Evolutionary conservation across 345 rosid genomes (phyloP), one percentile per base, ranked within the genome.

Genomic region (Stellera chamaejasme): DNA sequence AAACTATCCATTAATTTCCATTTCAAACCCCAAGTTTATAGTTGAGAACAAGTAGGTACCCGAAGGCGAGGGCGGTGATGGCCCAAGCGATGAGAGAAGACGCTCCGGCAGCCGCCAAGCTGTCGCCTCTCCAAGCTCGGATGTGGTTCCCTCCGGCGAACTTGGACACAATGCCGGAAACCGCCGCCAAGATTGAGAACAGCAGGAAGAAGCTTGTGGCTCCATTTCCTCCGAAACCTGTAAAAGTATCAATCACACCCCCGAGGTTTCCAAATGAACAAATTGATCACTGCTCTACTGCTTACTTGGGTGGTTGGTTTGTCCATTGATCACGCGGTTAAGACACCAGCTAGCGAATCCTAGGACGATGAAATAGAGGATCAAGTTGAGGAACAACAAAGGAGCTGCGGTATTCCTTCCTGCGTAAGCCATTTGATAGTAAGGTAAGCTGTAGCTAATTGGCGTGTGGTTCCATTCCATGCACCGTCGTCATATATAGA

Each of bases 341-440:
- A 89, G 39, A 61, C 94, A 84, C 96, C 99, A 93, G 60, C 96
- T 87, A 5, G 92, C 79, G 54, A 93, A 93, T 13, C 92, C 97
- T 52, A 87, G 48, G 28, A 81, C 91, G 45, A 93, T 84, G 36
- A 72, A 39, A 60, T 93, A 87, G 92, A 83, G 77, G 54, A 93
- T 26, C 73, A 87, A 66, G 79, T 89, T 93, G 16, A 93, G 79
- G 53, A 93, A 93, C 91, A 89, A 70, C 76, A 89, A 60, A 41
- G 97, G 96, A 45, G 88, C 96, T 59, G 92, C 99, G 46, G 84
- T 13, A 83, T 76, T 87, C 54, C 99, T 87, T 48, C 93, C 96
- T 6, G 78, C 85, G 9, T 32, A 32, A 1, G 88, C 83, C 15
- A 65, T 75, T n/a, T 82, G 23, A 19, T 19, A 19, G 23, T 19